These are phyloP conservation scores for Phlebiopsis flavidoalba DNA, from an alignment of 768 basidiomycete genomes.

Conservation along the genomic window DNA sequence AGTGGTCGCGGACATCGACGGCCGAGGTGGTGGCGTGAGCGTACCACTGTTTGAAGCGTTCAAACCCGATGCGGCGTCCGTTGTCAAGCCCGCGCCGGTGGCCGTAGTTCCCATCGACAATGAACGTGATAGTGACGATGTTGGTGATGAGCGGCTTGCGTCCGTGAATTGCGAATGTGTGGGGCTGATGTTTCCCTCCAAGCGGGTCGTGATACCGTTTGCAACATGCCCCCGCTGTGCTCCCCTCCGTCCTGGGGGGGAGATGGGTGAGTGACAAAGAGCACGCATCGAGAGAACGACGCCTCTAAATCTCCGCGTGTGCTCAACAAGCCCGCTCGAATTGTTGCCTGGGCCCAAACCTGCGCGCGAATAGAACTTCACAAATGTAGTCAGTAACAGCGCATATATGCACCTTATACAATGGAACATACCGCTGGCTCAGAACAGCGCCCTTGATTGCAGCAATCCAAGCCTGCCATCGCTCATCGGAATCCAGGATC, in stretches of 20 bases:
- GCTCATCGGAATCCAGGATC: conserved; percentile 51
- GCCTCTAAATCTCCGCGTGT: conserved; percentile 77
- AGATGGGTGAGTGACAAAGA: conserved; percentile 41
- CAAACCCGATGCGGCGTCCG: not conserved
- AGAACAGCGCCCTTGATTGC: conserved; percentile 70
- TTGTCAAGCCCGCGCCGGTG: not conserved
- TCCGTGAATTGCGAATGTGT: conserved; percentile 11
- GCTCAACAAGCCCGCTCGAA: conserved; percentile 50
- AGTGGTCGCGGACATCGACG: conserved; percentile 36
- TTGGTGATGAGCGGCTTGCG: conserved; percentile 6
- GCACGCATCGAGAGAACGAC: conserved; percentile 78
- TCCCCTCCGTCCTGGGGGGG: not conserved
- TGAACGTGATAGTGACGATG: conserved; percentile 11
- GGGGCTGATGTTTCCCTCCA: conserved; percentile 21
- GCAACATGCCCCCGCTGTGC: conserved; percentile 10
- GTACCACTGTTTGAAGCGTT: not conserved
- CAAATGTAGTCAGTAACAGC: not conserved
- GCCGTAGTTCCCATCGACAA: not conserved
- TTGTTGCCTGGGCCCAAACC: conserved; percentile 49
- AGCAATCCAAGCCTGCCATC: conserved; percentile 74
- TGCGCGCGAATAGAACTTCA: conserved; percentile 67
- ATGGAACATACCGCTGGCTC: conserved; percentile 52
- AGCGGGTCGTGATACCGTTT: conserved; percentile 15
- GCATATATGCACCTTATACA: not conserved
- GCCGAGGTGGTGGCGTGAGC: not conserved